These are phyloP conservation scores for Aspergillus nomiae DNA, from an alignment of 2,329 filamentous ascomycete species.

Conservation along the genomic window DNA sequence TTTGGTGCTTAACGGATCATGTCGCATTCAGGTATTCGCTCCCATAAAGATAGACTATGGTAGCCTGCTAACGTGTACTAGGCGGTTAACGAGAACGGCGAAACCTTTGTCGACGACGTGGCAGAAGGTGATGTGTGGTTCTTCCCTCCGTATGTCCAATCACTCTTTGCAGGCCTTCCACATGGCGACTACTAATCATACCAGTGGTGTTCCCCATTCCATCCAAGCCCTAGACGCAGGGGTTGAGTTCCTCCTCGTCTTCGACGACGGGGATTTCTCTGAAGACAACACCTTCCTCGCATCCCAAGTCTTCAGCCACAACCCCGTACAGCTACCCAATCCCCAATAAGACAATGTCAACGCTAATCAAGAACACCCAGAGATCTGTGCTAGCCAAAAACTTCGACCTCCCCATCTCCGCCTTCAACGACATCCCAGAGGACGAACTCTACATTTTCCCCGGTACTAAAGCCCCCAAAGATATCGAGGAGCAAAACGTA, in stretches of 20 bases:
- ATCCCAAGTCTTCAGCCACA: conserved; percentile 60
- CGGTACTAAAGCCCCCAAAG: conserved; percentile 62
- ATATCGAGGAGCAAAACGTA: conserved; percentile 67
- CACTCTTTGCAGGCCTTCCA: not conserved
- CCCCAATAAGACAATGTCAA: not conserved
- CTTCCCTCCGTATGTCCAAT: conserved; percentile 60
- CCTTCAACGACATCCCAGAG: conserved; percentile 65
- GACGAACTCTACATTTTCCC: conserved; percentile 77
- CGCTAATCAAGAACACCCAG: conserved; percentile 20
- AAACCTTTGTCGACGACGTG: conserved; percentile 76
- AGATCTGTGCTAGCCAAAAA: conserved; percentile 58
- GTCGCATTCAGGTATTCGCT: conserved; percentile 34
- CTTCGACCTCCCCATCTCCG: conserved; percentile 50
- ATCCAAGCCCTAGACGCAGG: conserved; percentile 72
- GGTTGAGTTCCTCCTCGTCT: conserved; percentile 65
- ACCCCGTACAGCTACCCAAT: conserved; percentile 27
- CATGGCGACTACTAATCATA: not conserved
- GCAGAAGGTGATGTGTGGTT: conserved; percentile 79
- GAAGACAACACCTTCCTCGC: conserved; percentile 76
- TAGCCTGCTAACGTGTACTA: conserved; percentile 9
- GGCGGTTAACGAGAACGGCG: conserved; percentile 58
- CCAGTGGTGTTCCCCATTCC: conserved; percentile 69
- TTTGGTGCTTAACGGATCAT: conserved; percentile 42
- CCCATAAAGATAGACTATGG: not conserved
- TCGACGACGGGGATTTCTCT: conserved; percentile 61